phyloP scores from a whole-genome alignment of 192 early-diverging fungal genomes.

The Linnemannia elongata region DNA sequence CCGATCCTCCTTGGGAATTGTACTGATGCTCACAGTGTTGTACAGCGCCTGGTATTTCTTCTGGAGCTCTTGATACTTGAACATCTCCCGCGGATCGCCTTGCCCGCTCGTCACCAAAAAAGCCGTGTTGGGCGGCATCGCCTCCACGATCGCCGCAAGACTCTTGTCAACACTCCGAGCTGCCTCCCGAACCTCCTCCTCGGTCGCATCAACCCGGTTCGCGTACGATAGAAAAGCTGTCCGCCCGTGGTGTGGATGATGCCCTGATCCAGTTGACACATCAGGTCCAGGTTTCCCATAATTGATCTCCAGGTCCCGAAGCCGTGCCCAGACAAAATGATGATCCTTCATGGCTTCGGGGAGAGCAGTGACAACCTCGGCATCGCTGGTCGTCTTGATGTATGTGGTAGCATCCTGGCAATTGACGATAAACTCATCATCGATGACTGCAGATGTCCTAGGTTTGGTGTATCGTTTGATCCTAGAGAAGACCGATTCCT shows the following conservation, averaged over 20 bases:
- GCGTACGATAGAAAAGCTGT: not conserved
- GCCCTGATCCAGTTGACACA: not conserved
- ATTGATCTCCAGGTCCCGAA: slow-evolving; percentile 46
- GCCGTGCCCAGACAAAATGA: slow-evolving; percentile 42
- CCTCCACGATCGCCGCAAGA: slow-evolving; percentile 51
- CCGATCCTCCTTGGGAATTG: slow-evolving; percentile 31
- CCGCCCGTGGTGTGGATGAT: not conserved
- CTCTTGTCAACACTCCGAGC: slow-evolving; percentile 49
- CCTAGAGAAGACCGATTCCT: slow-evolving; percentile 34
- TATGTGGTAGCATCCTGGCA: not conserved
- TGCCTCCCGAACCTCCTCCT: slow-evolving; percentile 29
- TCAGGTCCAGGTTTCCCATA: slow-evolving; percentile 21
- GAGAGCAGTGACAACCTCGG: slow-evolving; percentile 23
- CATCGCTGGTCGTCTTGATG: slow-evolving; percentile 25
- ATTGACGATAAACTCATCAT: slow-evolving; percentile 15
- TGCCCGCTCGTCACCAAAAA: slow-evolving; percentile 60
- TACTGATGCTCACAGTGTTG: slow-evolving; percentile 37
- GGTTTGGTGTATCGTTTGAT: slow-evolving; percentile 19
- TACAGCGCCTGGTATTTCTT: slow-evolving; percentile 36
- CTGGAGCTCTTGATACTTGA: slow-evolving; percentile 31
- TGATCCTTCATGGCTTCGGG: slow-evolving; percentile 11
- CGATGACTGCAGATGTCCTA: slow-evolving; percentile 45
- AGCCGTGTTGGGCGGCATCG: slow-evolving; percentile 51
- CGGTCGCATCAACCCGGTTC: not conserved
- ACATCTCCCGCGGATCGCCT: slow-evolving; percentile 44